Percentiles rank a stretch among this genome's conserved stretches.
Conservation (phyloP, 2,329 filamentous ascomycete genomes). For the Cladosporium sp. region DNA sequence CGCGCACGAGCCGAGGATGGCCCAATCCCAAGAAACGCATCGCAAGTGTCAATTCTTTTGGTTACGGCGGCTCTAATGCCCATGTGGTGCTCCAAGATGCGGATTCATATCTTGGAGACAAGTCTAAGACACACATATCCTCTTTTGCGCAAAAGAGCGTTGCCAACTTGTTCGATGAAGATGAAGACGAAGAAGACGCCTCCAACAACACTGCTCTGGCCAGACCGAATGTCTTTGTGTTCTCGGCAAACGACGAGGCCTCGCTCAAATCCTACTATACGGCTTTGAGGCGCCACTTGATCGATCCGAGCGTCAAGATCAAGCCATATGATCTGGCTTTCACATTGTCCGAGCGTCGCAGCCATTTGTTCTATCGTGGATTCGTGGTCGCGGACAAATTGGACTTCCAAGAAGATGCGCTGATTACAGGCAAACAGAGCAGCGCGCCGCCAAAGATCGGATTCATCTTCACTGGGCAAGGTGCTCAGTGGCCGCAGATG, state of each 20-base stretch:
- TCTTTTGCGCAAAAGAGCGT: not conserved
- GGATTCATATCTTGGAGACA: not conserved
- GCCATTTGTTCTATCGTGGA: not conserved
- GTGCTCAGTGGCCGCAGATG: conserved; percentile 27
- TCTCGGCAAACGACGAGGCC: conserved; percentile 19
- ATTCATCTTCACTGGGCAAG: conserved; percentile 27
- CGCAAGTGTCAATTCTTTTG: conserved; percentile 28
- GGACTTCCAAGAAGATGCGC: not conserved
- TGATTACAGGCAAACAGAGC: not conserved
- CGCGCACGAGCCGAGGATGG: conserved; percentile 22
- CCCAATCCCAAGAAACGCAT: conserved; percentile 27
- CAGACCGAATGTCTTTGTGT: conserved; percentile 16
- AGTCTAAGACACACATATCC: not conserved
- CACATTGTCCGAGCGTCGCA: not conserved
- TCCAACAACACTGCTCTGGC: conserved; percentile 1
- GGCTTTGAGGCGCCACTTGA: not conserved
- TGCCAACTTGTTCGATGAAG: not conserved
- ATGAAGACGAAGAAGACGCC: not conserved
- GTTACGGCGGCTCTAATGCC: conserved; percentile 32
- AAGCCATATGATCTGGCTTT: not conserved
- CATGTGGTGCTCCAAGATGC: conserved; percentile 30
- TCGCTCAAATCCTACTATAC: conserved; percentile 6
- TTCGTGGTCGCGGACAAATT: not conserved
- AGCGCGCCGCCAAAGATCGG: not conserved
- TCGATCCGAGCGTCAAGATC: not conserved